Conservation (phyloP, 1,284 basidiomycete genomes). For the Filobasidium uniguttulatum region DNA sequence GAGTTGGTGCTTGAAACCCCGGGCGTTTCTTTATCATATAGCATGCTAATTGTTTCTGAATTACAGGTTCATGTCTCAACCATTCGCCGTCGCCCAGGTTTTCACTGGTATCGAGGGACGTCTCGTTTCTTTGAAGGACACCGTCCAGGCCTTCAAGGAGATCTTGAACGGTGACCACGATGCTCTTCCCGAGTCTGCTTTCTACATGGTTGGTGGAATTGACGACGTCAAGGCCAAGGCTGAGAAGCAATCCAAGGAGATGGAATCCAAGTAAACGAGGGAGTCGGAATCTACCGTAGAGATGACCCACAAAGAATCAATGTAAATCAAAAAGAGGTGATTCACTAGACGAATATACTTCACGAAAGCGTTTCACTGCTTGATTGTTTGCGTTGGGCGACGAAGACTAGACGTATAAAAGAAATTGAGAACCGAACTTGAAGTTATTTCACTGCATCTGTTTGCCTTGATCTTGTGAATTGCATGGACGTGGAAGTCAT, state of each 20-base stretch:
- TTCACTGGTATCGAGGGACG: conserved; percentile 98
- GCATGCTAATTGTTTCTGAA: background rate
- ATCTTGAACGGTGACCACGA: conserved; percentile 85
- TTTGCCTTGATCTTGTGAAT: too few relatives aligned
- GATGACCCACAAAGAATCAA: too few relatives aligned
- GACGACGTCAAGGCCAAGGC: conserved; percentile 94
- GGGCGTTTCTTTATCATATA: background rate
- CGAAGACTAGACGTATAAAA: too few relatives aligned
- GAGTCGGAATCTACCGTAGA: too few relatives aligned
- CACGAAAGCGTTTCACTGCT: too few relatives aligned
- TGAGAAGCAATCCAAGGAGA: conserved; percentile 86
- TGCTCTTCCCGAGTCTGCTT: conserved; percentile 77
- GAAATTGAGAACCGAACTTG: too few relatives aligned
- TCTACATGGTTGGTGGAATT: conserved; percentile 61
- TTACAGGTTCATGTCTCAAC: conserved; percentile 93
- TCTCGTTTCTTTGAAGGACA: conserved; percentile 86
- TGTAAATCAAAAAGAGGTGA: too few relatives aligned
- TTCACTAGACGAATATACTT: too few relatives aligned
- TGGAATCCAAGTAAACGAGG: too few relatives aligned
- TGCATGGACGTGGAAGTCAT: too few relatives aligned
- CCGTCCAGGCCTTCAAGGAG: conserved; percentile 85
- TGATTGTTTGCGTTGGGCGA: too few relatives aligned
- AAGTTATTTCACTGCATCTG: too few relatives aligned
- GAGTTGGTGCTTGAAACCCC: conserved; percentile 43
- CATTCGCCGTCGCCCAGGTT: conserved; percentile 97